Base-by-base conservation (phyloP, 2,329 filamentous ascomycete genomes). In the Orbilia brochopaga region DNA sequence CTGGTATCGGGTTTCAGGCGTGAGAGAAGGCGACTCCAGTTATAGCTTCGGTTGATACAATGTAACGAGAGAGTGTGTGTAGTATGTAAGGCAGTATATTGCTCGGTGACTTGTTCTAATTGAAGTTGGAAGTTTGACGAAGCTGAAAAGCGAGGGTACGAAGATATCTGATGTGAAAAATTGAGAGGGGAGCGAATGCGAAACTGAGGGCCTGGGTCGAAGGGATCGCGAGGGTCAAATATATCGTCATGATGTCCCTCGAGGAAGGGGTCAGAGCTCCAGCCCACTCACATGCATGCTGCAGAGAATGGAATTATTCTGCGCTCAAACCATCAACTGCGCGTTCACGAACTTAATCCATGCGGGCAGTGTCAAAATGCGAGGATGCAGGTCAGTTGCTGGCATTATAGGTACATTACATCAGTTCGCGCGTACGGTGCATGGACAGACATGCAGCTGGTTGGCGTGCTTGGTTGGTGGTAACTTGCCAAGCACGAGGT, bases 401-500 rank as follows among this genome's bases (percentile, higher is more conserved):
- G 11, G 13, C 13, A 37, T 42, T 42, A 42, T 42, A 15, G 11
- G 37, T 13, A 42, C 37, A 42, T 42, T 42, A 42, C 37, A 42
- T 42, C 37, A 42, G 37, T 5, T 42, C 37, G 37, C 15, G 37
- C 37, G 37, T 42, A 42, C 37, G 5, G n/a, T 17, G 13, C 37
- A 42, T 42, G 37, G 13, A 42, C n/a, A 17, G 3, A 42, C 64
- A 69, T 69, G 58, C 62, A 69, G 55, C 30, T 58, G 19, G 40
- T 63, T 58, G 51, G 65, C 55, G 42, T 58, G 42, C 64, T 69
- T 40, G 64, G 58, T 53, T 23, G 40, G 64, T 51, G 24, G 56
- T 32, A 59, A 37, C 50, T 17, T 23, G 48, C 63, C 56, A 61
- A 61, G 56, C 17, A 35, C 61, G 61, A 42, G 13, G 37, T 42